Conservation (phyloP, 1,139 yeast genomes). For the Saccharomyces hybrid region DNA sequence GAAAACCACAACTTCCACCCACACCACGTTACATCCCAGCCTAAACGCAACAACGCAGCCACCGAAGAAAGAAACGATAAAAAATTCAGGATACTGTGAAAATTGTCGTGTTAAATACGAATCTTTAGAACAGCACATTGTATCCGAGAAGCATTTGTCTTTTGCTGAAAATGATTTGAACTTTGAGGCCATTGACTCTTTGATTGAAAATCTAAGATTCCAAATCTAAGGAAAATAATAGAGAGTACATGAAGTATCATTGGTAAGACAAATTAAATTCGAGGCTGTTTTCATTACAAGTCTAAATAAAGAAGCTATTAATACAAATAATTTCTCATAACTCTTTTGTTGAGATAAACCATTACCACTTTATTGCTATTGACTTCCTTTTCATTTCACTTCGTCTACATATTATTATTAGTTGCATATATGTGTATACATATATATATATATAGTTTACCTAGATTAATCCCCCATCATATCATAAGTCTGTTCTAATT, state of each 20-base stretch:
- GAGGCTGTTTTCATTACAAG: neutral
- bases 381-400: neutral
- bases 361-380: neutral
- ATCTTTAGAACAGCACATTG: slow-evolving; percentile 68
- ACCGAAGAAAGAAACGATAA: slow-evolving; percentile 14
- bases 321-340: neutral
- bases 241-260: neutral
- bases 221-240: slow-evolving; percentile 15
- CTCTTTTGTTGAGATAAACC: neutral
- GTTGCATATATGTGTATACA: neutral
- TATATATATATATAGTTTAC: neutral
- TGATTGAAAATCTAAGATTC: slow-evolving; percentile 44
- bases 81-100: slow-evolving; percentile 71
- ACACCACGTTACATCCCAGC: neutral
- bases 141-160: slow-evolving; percentile 62
- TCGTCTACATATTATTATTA: neutral
- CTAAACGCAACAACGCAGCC: slow-evolving; percentile 3
- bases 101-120: slow-evolving; percentile 86
- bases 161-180: slow-evolving; percentile 71
- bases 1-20: slow-evolving; percentile 4
- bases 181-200: slow-evolving; percentile 68
- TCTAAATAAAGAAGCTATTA: neutral
- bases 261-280: neutral
- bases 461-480: neutral
- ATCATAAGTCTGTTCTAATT: neutral